A percentile compares a stretch with the other conserved stretches of the same genome.
Conservation (phyloP, 148 eudicot species). For the Oxyria digyna region DNA sequence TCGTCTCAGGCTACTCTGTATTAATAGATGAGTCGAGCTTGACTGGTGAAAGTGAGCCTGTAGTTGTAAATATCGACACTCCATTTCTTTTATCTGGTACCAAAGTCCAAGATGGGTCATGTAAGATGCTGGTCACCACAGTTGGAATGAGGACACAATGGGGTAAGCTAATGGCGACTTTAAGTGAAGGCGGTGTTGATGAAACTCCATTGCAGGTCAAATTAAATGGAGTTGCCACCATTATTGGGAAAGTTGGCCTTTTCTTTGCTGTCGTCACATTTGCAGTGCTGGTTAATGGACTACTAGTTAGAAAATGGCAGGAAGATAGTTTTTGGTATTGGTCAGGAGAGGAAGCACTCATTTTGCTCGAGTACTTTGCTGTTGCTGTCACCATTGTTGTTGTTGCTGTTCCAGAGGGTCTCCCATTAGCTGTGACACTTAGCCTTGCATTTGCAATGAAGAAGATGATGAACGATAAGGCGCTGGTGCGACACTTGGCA, state of each 20-base stretch:
- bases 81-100: slow-evolving; percentile 91
- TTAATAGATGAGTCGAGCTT: slow-evolving; percentile 84
- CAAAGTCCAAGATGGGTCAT: slow-evolving; percentile 94
- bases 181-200: slow-evolving; percentile 93
- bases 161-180: slow-evolving; percentile 97
- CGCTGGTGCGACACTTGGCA: slow-evolving; percentile 82
- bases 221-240: slow-evolving; percentile 94
- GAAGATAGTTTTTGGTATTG: slow-evolving; percentile 51
- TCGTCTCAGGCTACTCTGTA: slow-evolving; percentile 83
- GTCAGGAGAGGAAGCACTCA: slow-evolving; percentile 79
- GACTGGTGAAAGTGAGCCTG: slow-evolving; percentile 96
- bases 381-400: slow-evolving; percentile 91
- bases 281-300: slow-evolving; percentile 65
- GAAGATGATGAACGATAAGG: slow-evolving; percentile 98
- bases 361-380: slow-evolving; percentile 77
- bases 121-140: slow-evolving; percentile 89
- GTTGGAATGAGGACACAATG: slow-evolving; percentile 98
- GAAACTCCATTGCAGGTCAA: slow-evolving; percentile 95
- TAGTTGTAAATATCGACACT: slow-evolving; percentile 50
- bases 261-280: slow-evolving; percentile 86
- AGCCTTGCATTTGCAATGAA: slow-evolving; percentile 98
- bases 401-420: slow-evolving; percentile 97
- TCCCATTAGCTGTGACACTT: slow-evolving; percentile 86
- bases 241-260: slow-evolving; percentile 89
- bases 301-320: slow-evolving; percentile 45